Evolutionary conservation across 2,329 filamentous ascomycete genomes (phyloP).

Genomic region (Triangularia verruculosa): DNA sequence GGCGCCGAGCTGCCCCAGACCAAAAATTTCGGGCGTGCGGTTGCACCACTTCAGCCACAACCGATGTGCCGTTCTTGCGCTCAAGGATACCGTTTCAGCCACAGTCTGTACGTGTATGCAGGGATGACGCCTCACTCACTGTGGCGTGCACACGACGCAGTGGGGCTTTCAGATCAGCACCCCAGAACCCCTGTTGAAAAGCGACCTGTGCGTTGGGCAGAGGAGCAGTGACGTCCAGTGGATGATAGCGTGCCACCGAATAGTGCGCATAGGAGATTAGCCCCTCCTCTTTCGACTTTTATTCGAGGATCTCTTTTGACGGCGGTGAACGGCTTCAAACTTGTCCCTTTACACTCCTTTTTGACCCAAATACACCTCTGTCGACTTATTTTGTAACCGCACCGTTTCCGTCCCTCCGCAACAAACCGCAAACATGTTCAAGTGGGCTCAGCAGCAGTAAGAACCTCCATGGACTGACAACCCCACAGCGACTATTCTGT

Average conservation of each 20-base stretch:
- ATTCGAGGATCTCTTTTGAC: constrained; percentile 18
- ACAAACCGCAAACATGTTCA: constrained; percentile 64
- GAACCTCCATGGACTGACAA: constrained; percentile 33
- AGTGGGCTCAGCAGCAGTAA: constrained; percentile 91
- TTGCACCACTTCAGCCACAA: constrained; percentile 19
- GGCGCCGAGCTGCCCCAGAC: constrained; percentile 8
- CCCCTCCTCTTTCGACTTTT: constrained; percentile 16
- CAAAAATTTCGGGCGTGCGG: constrained; percentile 18
- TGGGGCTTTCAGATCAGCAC: background rate
- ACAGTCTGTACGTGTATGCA: background rate
- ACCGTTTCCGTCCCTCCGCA: background rate
- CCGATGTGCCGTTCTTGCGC: background rate
- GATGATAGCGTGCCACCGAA: constrained; percentile 12
- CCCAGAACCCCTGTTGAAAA: constrained; percentile 1
- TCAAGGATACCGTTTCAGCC: constrained; percentile 1
- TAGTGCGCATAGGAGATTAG: constrained; percentile 9
- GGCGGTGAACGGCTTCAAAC: constrained; percentile 23
- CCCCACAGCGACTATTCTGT: constrained; percentile 13
- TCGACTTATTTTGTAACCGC: background rate
- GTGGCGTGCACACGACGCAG: background rate
- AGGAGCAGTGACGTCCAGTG: constrained; percentile 14
- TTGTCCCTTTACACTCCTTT: constrained; percentile 7
- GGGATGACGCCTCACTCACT: background rate
- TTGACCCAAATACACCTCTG: background rate
- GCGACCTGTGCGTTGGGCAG: constrained; percentile 4